phyloP scores from a whole-genome alignment of 306 rosid genomes.

The Boehmeria nivea region DNA sequence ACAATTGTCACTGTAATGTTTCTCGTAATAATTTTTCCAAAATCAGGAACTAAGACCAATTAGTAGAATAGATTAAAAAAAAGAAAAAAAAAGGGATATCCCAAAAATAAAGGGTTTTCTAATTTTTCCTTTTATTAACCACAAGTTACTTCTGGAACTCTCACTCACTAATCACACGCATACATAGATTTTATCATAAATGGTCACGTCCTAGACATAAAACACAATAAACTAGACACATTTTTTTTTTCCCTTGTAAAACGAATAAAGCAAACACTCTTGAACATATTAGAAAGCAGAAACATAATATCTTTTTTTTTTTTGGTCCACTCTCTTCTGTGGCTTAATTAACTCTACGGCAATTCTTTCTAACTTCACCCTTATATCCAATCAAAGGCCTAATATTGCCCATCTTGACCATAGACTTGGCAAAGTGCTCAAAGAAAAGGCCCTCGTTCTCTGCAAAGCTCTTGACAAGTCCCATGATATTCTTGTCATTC shows the following conservation, averaged over 20 bases:
- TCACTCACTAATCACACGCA: constrained; percentile 4
- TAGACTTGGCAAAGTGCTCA: constrained; percentile 65
- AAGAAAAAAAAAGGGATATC: not conserved
- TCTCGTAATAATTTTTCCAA: too few species aligned
- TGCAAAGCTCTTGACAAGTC: constrained; percentile 53
- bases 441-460: constrained; percentile 56
- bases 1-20: too few species aligned
- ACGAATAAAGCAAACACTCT: not conserved
- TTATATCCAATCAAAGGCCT: constrained; percentile 58
- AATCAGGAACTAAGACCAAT: too few species aligned
- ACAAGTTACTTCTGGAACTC: constrained; percentile 4
- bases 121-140: not conserved
- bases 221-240: not conserved
- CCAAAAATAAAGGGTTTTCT: too few species aligned
- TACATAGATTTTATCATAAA: not conserved
- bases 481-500: constrained; percentile 27
- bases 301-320: not conserved
- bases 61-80: too few species aligned
- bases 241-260: not conserved
- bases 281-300: not conserved
- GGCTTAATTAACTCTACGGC: constrained; percentile 44
- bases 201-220: not conserved
- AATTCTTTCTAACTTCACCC: constrained; percentile 72
- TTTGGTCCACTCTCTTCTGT: not conserved
- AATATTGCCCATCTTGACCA: constrained; percentile 70